Evolutionary conservation across 345 rosid species (phyloP).

Genomic region (Acer campestre): DNA sequence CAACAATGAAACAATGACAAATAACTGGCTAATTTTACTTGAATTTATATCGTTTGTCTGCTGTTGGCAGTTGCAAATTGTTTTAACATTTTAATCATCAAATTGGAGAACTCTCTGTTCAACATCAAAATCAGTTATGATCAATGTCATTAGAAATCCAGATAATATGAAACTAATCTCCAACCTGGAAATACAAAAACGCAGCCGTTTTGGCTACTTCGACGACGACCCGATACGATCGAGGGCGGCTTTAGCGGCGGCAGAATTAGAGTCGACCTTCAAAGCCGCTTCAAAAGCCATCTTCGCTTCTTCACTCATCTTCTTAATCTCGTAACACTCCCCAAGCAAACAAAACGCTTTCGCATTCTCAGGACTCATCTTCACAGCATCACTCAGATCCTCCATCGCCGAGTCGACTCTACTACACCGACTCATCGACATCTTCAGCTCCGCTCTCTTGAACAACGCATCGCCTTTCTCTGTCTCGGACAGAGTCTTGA

Average conservation of each 20-base stretch:
- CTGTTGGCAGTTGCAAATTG: no score
- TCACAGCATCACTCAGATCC: constrained; percentile 50
- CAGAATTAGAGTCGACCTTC: constrained; percentile 33
- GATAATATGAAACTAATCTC: neutral
- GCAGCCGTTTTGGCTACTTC: neutral
- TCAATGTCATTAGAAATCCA: no score
- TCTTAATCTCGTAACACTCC: constrained; percentile 58
- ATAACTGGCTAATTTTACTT: no score
- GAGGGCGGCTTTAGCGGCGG: constrained; percentile 43
- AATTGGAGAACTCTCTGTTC: no score
- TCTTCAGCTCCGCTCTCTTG: constrained; percentile 60
- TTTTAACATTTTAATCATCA: no score
- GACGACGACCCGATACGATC: constrained; percentile 32
- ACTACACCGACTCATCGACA: constrained; percentile 35
- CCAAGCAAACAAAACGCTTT: constrained; percentile 49
- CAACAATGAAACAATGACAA: no score
- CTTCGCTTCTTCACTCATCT: constrained; percentile 48
- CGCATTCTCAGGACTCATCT: constrained; percentile 32
- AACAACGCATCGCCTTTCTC: constrained; percentile 65
- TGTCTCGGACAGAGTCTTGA: constrained; percentile 41
- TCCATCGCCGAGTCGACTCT: constrained; percentile 47
- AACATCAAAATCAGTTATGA: neutral
- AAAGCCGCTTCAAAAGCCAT: constrained; percentile 50
- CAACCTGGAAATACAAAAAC: neutral
- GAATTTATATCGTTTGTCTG: no score